These are phyloP conservation scores for Yamadazyma atmosphaerica DNA, from an alignment of 1,139 yeast species.

Conservation along the genomic window DNA sequence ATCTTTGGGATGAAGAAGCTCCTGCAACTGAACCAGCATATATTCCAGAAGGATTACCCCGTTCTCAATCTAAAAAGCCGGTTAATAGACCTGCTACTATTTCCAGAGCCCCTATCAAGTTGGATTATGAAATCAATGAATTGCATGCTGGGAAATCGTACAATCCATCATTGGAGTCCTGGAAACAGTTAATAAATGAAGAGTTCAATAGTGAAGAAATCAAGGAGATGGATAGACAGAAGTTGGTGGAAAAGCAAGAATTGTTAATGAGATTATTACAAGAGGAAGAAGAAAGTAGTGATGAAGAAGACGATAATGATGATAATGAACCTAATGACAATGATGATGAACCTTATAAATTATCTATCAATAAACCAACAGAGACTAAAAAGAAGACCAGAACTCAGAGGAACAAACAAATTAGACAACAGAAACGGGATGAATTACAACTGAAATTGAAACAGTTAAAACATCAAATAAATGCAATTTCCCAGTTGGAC, in stretches of 20 bases:
- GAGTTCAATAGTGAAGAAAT: slow-evolving; percentile 69
- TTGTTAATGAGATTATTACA: slow-evolving; percentile 66
- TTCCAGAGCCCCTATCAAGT: slow-evolving; percentile 22
- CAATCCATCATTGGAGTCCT: slow-evolving; percentile 82
- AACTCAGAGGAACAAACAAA: slow-evolving; percentile 71
- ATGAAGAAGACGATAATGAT: slow-evolving; percentile 53
- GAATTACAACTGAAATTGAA: slow-evolving; percentile 59
- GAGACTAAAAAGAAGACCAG: slow-evolving; percentile 71
- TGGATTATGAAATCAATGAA: slow-evolving; percentile 12
- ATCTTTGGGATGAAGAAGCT: slow-evolving; percentile 59
- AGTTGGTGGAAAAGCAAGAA: slow-evolving; percentile 59
- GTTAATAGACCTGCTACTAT: slow-evolving; percentile 14
- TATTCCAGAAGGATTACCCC: slow-evolving; percentile 20
- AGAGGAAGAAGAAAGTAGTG: slow-evolving; percentile 35
- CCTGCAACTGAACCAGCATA: slow-evolving; percentile 30
- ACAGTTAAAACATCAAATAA: slow-evolving; percentile 54
- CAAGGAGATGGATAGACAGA: slow-evolving; percentile 63
- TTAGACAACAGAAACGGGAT: slow-evolving; percentile 60
- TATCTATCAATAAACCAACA: slow-evolving; percentile 76
- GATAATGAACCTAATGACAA: slow-evolving; percentile 46
- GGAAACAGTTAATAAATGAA: slow-evolving; percentile 69
- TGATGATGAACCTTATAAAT: slow-evolving; percentile 30
- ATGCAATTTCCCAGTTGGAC: slow-evolving; percentile 58
- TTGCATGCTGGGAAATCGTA: slow-evolving; percentile 85
- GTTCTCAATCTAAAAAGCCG: slow-evolving; percentile 7